Conservation (phyloP, 106 monocot species). For the Phalaenopsis equestris region DNA sequence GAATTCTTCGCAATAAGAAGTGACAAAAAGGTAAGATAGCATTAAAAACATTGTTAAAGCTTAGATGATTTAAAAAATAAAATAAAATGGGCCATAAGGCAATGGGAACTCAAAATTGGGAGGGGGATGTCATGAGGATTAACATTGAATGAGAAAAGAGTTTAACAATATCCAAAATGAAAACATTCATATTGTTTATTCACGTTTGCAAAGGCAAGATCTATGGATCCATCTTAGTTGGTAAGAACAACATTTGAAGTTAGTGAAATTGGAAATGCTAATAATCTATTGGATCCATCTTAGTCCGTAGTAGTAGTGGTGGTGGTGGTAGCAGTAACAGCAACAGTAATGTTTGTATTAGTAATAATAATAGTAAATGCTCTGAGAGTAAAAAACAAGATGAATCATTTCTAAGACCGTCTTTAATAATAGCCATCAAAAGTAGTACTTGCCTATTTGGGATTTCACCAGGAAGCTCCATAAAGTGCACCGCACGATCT, state of each 20-base stretch:
- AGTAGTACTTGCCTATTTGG: constrained; percentile 67
- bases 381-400: not conserved
- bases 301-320: too few species aligned
- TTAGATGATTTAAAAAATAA: not conserved
- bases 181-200: not conserved
- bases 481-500: constrained; percentile 84
- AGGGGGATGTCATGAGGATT: not conserved
- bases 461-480: constrained; percentile 99
- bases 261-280: not conserved
- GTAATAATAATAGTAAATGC: not conserved
- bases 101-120: not conserved
- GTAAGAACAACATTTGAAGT: not conserved
- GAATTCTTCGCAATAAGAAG: not conserved
- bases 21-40: not conserved
- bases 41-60: not conserved
- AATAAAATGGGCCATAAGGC: not conserved
- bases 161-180: not conserved
- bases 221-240: not conserved
- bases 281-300: not conserved
- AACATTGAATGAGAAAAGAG: not conserved
- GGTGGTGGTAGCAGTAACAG: too few species aligned
- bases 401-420: not conserved
- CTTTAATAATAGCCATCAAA: not conserved
- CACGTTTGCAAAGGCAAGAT: not conserved
- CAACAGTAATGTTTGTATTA: not conserved